These are phyloP conservation scores for Fusarium siculi DNA, from an alignment of 2,329 filamentous ascomycete genomes.

Conservation along the genomic window DNA sequence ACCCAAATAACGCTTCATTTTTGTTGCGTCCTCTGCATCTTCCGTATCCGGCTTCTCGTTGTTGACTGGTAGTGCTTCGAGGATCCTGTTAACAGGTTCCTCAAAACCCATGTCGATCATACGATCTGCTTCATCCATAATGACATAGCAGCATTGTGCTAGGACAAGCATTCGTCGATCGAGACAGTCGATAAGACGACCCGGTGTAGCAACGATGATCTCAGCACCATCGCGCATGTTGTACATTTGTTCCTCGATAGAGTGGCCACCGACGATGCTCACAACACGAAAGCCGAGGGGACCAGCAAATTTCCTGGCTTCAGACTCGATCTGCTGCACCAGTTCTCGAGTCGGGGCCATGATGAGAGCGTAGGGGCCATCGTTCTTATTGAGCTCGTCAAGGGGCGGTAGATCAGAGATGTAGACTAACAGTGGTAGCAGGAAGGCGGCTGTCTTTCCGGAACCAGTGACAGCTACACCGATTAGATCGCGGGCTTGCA, in stretches of 20 bases:
- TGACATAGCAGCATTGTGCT: constrained; percentile 96
- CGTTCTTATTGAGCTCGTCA: constrained; percentile 86
- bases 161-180: constrained; percentile 91
- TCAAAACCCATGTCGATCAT: constrained; percentile 99
- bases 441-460: constrained; percentile 96
- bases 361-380: constrained; percentile 97
- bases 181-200: constrained; percentile 96
- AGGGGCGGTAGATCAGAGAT: constrained; percentile 90
- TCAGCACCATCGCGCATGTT: constrained; percentile 92
- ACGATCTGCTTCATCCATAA: constrained; percentile 99
- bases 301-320: constrained; percentile 90
- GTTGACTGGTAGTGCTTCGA: constrained; percentile 88
- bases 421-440: constrained; percentile 92
- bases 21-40: constrained; percentile 83
- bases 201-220: constrained; percentile 98
- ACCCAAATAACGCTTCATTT: constrained; percentile 85
- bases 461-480: constrained; percentile 98
- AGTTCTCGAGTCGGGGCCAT: constrained; percentile 96
- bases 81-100: constrained; percentile 96
- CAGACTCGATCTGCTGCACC: constrained; percentile 95
- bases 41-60: constrained; percentile 98
- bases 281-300: constrained; percentile 95
- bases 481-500: constrained; percentile 94
- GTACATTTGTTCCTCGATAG: constrained; percentile 91
- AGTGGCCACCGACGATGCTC: constrained; percentile 97